Base-by-base conservation (phyloP, 352 stramenopile species). In the Blastocystis sp. region DNA sequence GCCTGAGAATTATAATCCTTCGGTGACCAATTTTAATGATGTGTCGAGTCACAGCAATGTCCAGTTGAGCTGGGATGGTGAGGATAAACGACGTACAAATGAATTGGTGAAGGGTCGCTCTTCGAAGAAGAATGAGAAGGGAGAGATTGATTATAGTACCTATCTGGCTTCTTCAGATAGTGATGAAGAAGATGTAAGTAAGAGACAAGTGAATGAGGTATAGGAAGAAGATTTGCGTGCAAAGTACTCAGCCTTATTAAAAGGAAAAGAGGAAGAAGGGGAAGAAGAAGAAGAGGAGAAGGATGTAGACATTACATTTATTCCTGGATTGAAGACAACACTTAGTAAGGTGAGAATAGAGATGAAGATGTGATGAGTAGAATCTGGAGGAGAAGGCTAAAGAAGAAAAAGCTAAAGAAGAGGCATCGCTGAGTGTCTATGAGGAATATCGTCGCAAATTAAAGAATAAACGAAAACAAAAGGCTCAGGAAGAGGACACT, bases 51-150 rank as follows among this genome's bases (percentile, higher is more conserved):
- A 77, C 48, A 77, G 30, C 30, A 88, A 73, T n/a, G 48, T 88
- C 40, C 33, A 88, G 58, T 54, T 88, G 27, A 59, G 30, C 1
- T 88, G 77, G 77, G 77, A 88, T 37, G 40, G 56, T 15, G 58
- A 88, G 40, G 77, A 88, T 27, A 22, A 76, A 11, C 15, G 40
- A 9, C 54, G 77, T 15, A 51, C 51, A 44, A 68, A 77, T 30
- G 77, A 88, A 59, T 37, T 88, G 77, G 58, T 88, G 58, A 33
- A 51, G 15, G 58, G 77, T 35, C 40, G 62, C 9, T 59, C 44
- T 15, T 48, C 44, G 30, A 88, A 88, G 37, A 77, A 73, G 57
- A 88, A 88, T 48, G 62, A 88, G 77, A 88, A 88, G 57, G 77
- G 62, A 30, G 77, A 88, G 58, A 77, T 88, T 53, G 58, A 88